A percentile compares a stretch with the other conserved stretches of the same genome.
These are phyloP conservation scores for Penicillium sp. DNA, from an alignment of 2,329 filamentous ascomycete species.

Conservation along the genomic window DNA sequence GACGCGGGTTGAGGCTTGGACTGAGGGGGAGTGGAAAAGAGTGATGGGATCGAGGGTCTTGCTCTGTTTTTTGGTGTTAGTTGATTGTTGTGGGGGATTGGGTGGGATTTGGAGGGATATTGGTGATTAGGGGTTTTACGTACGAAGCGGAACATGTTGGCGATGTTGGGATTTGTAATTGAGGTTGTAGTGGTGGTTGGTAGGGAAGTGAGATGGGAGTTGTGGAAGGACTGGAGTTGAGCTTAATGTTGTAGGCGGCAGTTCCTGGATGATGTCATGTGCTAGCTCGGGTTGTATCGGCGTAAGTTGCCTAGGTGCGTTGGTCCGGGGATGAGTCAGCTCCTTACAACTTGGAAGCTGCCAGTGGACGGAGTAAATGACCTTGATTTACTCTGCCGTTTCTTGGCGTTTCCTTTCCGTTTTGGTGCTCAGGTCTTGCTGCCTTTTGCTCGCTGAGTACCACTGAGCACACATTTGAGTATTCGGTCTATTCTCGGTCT, in stretches of 20 bases:
- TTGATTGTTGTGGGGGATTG: constrained; percentile 1
- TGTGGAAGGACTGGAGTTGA: not conserved
- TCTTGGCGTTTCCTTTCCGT: not conserved
- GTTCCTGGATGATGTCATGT: constrained; percentile 15
- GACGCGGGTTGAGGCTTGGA: constrained; percentile 69
- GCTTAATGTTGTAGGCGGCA: not conserved
- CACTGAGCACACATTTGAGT: not conserved
- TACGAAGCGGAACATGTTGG: constrained; percentile 32
- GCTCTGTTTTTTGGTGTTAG: constrained; percentile 49
- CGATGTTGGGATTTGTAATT: not conserved
- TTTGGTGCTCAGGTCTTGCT: not conserved
- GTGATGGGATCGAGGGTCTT: constrained; percentile 89
- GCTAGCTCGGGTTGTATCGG: constrained; percentile 6
- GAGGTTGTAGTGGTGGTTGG: not conserved
- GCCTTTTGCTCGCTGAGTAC: not conserved
- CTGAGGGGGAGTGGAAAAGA: constrained; percentile 85
- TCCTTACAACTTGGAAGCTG: not conserved
- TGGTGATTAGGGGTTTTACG: not conserved
- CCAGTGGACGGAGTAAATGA: no score
- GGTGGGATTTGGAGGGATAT: not conserved
- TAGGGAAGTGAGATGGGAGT: not conserved
- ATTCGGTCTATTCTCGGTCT: no score
- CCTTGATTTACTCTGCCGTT: not conserved
- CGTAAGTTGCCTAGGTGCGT: not conserved
- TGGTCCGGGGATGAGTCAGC: not conserved